Evolutionary conservation across 352 stramenopile species (phyloP), one percentile per base, ranked within the genome.

Genomic region (Phytophthora quininea): DNA sequence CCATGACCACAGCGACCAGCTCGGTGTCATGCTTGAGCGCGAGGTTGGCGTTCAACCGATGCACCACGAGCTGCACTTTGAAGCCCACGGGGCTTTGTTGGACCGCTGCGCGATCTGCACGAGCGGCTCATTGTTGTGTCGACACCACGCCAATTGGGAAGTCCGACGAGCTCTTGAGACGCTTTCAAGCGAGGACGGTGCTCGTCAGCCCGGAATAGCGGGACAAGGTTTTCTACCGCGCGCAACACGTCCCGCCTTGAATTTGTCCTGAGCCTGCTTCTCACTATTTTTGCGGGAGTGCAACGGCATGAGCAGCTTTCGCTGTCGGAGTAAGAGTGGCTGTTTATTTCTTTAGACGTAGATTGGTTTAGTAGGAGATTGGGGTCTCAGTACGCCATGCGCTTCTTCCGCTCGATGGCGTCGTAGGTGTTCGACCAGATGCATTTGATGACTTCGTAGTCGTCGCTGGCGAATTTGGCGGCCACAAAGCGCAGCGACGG

Each of bases 401-500:
- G 83, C 73, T 93, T 93, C 79, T 91, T 92, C 54, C 85, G 81
- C 61, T 93, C 86, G 54, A 93, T 91, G 30, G 83, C 86, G 54
- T 93, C 86, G 68, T 90, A 92, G 15, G 86, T 87, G 66, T 90
- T 77, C 14, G 83, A 84, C 86, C 86, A 93, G 66, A 93, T 84
- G 60, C 84, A 89, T 74, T 92, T 92, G 75, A 92, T 77, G 15
- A 73, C 88, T 56, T 90, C 83, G 62, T 92, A 92, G 79, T 93
- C 85, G 19, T 93, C 86, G 49, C 86, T 93, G 46, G 86, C 86
- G 59, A 94, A 94, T 65, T 94, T 94, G 64, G 86, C 86, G 29
- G 86, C 82, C 32, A 94, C 75, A 40, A 94, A 94, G 49, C 86
- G 86, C 49, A 94, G 69, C 45, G 86, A 94, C 42, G 86, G 86